phyloP scores from a whole-genome alignment of 2,329 filamentous ascomycete genomes.

The Fusarium sp. region DNA sequence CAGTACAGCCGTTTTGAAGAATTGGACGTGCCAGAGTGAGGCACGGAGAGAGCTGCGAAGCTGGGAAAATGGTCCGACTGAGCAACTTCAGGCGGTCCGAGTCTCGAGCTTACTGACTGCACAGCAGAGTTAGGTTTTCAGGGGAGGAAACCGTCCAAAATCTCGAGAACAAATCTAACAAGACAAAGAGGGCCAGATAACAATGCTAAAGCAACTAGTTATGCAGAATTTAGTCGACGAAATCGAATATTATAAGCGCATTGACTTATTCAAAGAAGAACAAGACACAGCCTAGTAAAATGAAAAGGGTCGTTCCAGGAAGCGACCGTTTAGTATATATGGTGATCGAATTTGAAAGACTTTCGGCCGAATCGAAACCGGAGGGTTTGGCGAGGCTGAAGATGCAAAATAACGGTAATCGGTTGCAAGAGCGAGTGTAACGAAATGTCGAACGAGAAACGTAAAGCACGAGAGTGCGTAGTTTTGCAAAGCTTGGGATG shows the following conservation, averaged over 20 bases:
- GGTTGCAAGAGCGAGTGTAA: conserved; percentile 42
- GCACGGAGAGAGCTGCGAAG: conserved; percentile 37
- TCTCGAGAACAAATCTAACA: conserved; percentile 12
- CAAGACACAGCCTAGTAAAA: conserved; percentile 21
- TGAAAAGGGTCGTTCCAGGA: conserved; percentile 40
- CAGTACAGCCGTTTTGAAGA: conserved; percentile 84
- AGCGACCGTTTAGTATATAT: conserved; percentile 43
- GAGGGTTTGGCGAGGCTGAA: conserved; percentile 29
- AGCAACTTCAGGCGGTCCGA: conserved; percentile 16
- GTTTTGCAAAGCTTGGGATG: conserved; percentile 27
- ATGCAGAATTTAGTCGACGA: conserved; percentile 37
- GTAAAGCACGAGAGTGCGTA: conserved; percentile 40
- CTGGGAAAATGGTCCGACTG: conserved; percentile 19
- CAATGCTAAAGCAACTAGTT: conserved; percentile 35
- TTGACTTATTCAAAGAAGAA: conserved; percentile 37
- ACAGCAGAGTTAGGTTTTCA: conserved; percentile 22
- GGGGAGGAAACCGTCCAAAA: conserved; percentile 7
- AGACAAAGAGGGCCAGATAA: conserved; percentile 25
- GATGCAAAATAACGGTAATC: conserved; percentile 35
- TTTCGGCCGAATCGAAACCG: conserved; percentile 40
- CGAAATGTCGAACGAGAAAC: conserved; percentile 45
- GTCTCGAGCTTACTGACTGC: conserved; percentile 25
- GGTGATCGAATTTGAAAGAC: conserved; percentile 41
- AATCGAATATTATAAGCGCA: conserved; percentile 39
- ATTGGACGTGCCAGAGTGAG: conserved; percentile 63